Conservation (phyloP, 208 protist genomes). For the Leishmania major region DNA sequence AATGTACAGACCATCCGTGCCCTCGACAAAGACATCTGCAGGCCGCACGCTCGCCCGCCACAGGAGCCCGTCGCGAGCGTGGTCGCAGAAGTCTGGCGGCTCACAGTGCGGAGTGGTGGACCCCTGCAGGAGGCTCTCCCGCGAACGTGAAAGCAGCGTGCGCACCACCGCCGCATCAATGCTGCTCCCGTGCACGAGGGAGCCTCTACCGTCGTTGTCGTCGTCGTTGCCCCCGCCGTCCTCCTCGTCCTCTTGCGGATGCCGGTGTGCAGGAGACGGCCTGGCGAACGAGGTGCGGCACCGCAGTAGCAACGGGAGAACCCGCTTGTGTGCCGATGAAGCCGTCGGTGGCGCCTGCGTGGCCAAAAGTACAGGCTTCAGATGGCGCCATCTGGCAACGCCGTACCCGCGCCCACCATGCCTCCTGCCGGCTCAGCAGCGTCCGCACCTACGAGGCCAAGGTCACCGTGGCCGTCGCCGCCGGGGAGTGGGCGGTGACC, state of each 20-base stretch:
- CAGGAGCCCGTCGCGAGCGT: constrained; percentile 23
- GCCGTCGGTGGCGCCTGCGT: background rate
- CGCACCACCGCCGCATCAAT: constrained; percentile 11
- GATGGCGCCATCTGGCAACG: background rate
- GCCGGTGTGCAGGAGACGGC: background rate
- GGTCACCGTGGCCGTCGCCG: background rate
- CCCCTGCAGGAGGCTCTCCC: constrained; percentile 33
- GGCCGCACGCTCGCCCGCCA: constrained; percentile 6
- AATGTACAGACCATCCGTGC: constrained; percentile 23
- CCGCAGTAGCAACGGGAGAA: constrained; percentile 9
- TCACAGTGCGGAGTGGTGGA: constrained; percentile 78
- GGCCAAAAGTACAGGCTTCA: background rate
- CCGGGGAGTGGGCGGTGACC: too few relatives aligned
- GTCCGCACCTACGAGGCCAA: constrained; percentile 22
- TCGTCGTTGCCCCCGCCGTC: background rate
- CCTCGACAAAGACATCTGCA: constrained; percentile 40
- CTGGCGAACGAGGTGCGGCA: background rate
- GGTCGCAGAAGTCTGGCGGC: constrained; percentile 49
- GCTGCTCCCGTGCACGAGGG: constrained; percentile 10
- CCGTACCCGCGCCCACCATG: constrained; percentile 13
- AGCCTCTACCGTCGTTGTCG: background rate
- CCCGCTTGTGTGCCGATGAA: background rate
- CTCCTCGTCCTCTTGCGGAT: background rate
- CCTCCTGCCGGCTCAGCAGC: constrained; percentile 8
- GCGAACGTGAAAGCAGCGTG: constrained; percentile 20